Percentiles rank a stretch among this genome's conserved stretches.
phyloP scores from a whole-genome alignment of 2,329 filamentous ascomycete species.

The Colletotrichum euphorbiae region DNA sequence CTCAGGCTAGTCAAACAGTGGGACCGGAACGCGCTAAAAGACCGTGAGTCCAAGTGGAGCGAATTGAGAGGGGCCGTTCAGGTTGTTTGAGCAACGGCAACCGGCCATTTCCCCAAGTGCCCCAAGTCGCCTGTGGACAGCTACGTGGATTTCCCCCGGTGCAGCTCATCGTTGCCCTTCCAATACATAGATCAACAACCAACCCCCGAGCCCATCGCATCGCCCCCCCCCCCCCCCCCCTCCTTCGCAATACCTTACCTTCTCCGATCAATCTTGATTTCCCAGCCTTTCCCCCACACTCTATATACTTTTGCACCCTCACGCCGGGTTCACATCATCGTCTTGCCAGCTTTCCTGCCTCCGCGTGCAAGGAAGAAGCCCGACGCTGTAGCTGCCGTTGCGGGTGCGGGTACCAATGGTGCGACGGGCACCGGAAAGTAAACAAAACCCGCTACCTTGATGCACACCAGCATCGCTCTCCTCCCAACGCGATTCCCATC shows the following conservation, averaged over 20 bases:
- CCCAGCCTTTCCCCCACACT: neutral
- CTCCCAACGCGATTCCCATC: neutral
- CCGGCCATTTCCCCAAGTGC: neutral
- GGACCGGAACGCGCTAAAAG: neutral
- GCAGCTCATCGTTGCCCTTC: constrained; percentile 35
- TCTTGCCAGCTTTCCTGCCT: neutral
- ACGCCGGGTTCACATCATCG: neutral
- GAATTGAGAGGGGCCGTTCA: constrained; percentile 24
- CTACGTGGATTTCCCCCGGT: constrained; percentile 8
- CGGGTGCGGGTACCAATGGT: constrained; percentile 24
- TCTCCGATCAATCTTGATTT: neutral
- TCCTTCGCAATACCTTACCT: neutral
- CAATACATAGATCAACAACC: constrained; percentile 37
- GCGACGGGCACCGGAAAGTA: constrained; percentile 24
- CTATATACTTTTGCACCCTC: neutral
- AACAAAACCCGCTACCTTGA: constrained; percentile 29
- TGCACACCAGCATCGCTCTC: constrained; percentile 4
- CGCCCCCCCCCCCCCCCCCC: neutral
- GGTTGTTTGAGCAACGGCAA: constrained; percentile 38
- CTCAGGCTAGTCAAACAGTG: neutral
- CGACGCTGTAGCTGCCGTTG: constrained; percentile 12
- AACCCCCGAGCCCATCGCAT: constrained; percentile 19
- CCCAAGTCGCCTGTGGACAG: constrained; percentile 2
- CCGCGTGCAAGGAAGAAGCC: constrained; percentile 34
- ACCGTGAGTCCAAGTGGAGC: constrained; percentile 16